Evolutionary conservation across 352 stramenopile species (phyloP), one percentile per base, ranked within the genome.

Genomic region (Globisporangium takayamanum): DNA sequence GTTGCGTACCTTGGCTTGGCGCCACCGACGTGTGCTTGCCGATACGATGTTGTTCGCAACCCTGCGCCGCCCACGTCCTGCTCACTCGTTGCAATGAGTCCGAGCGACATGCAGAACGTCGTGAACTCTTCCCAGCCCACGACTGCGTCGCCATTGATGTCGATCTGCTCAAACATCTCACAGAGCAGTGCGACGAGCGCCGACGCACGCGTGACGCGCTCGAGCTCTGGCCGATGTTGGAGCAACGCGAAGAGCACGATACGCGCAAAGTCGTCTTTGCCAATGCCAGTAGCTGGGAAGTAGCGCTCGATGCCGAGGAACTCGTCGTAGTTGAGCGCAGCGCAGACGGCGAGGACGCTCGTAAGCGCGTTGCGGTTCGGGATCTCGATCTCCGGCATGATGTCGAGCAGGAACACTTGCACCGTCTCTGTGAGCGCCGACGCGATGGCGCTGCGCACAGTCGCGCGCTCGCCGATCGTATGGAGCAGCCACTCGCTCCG

Each of bases 91-190:
- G 73, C 69, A 5, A 88, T 72, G 11, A 88, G 72, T 16, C 83
- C 85, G 2, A 88, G 49, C 41, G 75, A 75, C 5, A 92, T 76
- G 51, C 82, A 92, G 60, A 92, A 89, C 0, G 80, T 86, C 42
- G 83, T 90, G 59, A 95, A 92, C 62, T 95, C 85, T 51, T 95
- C 83, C 85, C 85, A 95, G 42, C 91, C 80, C 20, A 95, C 79
- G 4, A 70, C 26, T 0, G 65, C 69, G 58, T 95, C 83, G 0
- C 85, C 85, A 39, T 93, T 93, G 62, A 95, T 89, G 41, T 95
- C 85, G 50, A 90, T 90, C 50, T 90, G 77, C 20, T 90, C 80
- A 59, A 90, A 90, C 80, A 90, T 82, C 57, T 88, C 76, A 26
- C 74, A 88, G 12, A 90, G 66, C 5, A 84, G 51, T 5, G 68